Evolutionary conservation across 345 rosid genomes (phyloP).

Genomic region (Draba incana): DNA sequence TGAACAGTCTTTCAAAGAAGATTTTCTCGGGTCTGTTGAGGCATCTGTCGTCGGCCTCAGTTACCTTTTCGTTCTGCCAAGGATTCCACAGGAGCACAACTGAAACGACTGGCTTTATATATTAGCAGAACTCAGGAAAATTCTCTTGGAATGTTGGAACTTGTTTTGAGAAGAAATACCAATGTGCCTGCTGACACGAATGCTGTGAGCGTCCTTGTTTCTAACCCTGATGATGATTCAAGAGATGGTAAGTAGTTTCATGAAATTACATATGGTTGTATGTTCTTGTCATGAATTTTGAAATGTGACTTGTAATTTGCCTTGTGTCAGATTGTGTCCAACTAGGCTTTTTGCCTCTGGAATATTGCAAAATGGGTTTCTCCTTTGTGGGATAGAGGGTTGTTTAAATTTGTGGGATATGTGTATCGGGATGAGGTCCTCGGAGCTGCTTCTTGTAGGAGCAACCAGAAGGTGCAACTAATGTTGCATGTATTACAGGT

Average conservation of each 20-base stretch:
- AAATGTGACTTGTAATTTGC: constrained; percentile 12
- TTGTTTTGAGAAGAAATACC: constrained; percentile 76
- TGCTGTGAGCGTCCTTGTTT: constrained; percentile 79
- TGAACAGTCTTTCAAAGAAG: constrained; percentile 38
- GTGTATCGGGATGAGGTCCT: constrained; percentile 74
- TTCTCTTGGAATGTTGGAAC: constrained; percentile 62
- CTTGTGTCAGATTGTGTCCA: constrained; percentile 61
- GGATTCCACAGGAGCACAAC: constrained; percentile 66
- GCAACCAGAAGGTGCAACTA: constrained; percentile 68
- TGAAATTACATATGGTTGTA: constrained; percentile 10
- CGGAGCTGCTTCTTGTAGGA: constrained; percentile 70
- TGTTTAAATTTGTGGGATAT: constrained; percentile 73
- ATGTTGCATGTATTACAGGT: constrained; percentile 69
- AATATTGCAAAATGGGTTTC: constrained; percentile 86
- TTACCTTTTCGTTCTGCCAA: constrained; percentile 62
- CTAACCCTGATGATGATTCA: constrained; percentile 57
- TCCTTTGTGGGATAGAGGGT: constrained; percentile 83
- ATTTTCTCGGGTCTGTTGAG: constrained; percentile 69
- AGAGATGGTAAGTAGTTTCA: constrained; percentile 53
- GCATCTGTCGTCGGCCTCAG: constrained; percentile 86
- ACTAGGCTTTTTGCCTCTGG: constrained; percentile 86
- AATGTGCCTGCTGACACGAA: constrained; percentile 70
- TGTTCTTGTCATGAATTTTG: constrained; percentile 23
- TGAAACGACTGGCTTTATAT: constrained; percentile 70
- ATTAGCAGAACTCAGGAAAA: constrained; percentile 56